Base-by-base conservation (phyloP, 2,329 filamentous ascomycete species). In the Xylaria arbuscula region DNA sequence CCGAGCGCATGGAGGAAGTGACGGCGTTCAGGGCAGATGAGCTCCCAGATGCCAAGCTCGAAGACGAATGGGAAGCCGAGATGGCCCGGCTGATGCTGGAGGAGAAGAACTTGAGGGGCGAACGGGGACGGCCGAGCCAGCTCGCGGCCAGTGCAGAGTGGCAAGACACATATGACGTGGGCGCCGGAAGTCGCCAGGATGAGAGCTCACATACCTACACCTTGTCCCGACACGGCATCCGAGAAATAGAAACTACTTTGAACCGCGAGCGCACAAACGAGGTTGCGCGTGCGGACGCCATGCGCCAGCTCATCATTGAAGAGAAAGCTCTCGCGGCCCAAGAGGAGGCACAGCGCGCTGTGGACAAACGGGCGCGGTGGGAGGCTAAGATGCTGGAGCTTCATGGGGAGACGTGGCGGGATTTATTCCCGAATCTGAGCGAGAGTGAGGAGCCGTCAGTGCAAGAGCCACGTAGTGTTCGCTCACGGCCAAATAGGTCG, bases 21-120 rank as follows among this genome's bases (percentile, higher is more conserved):
- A 55, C 70, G 9, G 70, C 72, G 0, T 80, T 81, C 0, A 34
- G 61, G 40, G 70, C 78, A 4, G 85, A 87, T 67, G 10, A 1
- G 1, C 5, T 71, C 0, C 59, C 63, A 0, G 68, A 69, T 3
- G 74, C 73, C 0, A 42, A 65, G 53, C 58, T 68, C 22, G 76
- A 77, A 66, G 87, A 89, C 72, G 56, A 68, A 19, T 89, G 87
- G 77, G 77, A 78, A 34, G 17, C 8, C 1, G 15, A 22, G 1
- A 51, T 77, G 6, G 63, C 47, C 3, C 22, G 22, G 2, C 56
- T 72, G 53, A 22, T 72, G 40, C 32, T 45, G 7, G 40, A 48
- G 47, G 58, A 47, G 57, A 68, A 13, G 17, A 19, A 11, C 4
- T n/a, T 7, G 0, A 40, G 36, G 10, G 34, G 24, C 5, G 32